Conservation (phyloP, 257 asterid species). For the Solanum corneliomulleri region DNA sequence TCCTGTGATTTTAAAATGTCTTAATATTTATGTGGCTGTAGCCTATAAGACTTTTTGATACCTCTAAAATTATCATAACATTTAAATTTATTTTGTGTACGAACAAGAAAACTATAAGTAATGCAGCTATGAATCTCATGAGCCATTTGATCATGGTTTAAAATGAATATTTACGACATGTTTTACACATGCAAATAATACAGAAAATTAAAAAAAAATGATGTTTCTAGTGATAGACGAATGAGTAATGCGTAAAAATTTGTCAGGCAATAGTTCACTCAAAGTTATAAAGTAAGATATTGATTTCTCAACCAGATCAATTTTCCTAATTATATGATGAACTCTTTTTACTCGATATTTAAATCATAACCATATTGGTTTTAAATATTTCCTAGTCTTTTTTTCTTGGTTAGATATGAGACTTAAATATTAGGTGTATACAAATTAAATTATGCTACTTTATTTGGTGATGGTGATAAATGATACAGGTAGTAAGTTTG, state of each 20-base stretch:
- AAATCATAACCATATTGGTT: too few species aligned
- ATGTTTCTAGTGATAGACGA: background rate
- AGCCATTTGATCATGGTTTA: background rate
- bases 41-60: too few species aligned
- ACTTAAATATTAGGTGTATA: background rate
- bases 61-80: too few species aligned
- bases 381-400: background rate
- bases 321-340: too few species aligned
- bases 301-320: background rate
- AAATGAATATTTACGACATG: background rate
- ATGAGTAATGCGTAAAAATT: background rate
- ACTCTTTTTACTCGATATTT: background rate
- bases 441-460: background rate
- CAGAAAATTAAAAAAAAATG: background rate
- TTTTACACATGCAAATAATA: background rate
- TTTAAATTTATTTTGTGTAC: too few species aligned
- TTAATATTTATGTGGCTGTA: too few species aligned
- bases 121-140: background rate
- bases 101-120: too few species aligned
- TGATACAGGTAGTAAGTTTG: background rate
- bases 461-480: background rate
- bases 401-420: background rate
- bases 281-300: background rate
- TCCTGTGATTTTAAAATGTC: background rate
- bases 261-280: background rate